Conservation (phyloP, 805 yeast species). For the Wickerhamiella kurtzmanii region DNA sequence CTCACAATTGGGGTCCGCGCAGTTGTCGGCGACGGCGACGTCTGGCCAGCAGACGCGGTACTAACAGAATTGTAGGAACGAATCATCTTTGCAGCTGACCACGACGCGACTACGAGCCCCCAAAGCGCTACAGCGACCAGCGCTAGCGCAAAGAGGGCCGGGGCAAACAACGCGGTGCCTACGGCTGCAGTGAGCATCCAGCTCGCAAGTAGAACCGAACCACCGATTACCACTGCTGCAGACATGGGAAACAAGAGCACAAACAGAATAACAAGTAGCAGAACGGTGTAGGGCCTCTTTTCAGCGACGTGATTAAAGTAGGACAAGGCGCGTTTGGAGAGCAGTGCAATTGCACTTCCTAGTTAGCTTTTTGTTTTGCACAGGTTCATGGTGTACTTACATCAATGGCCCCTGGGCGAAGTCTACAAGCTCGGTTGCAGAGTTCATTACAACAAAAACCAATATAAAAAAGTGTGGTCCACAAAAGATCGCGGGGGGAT, state of each 20-base stretch:
- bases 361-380: no score
- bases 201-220: conserved; percentile 3
- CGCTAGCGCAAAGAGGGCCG: conserved; percentile 8
- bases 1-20: no score
- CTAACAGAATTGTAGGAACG: no score
- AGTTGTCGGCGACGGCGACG: no score
- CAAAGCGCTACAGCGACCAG: conserved; percentile 7
- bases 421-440: no score
- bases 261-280: conserved; percentile 6
- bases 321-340: not conserved
- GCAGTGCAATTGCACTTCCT: no score
- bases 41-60: no score
- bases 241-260: conserved; percentile 9
- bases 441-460: no score
- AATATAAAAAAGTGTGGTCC: no score
- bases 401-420: no score
- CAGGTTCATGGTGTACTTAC: no score
- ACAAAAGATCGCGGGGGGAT: not conserved
- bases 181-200: conserved; percentile 5
- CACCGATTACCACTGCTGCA: conserved; percentile 5
- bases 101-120: conserved; percentile 3
- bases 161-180: conserved; percentile 10
- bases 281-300: conserved; percentile 7
- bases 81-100: conserved; percentile 2
- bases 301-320: not conserved